phyloP scores from a whole-genome alignment of 805 yeast genomes.

The Lachancea mirantina region DNA sequence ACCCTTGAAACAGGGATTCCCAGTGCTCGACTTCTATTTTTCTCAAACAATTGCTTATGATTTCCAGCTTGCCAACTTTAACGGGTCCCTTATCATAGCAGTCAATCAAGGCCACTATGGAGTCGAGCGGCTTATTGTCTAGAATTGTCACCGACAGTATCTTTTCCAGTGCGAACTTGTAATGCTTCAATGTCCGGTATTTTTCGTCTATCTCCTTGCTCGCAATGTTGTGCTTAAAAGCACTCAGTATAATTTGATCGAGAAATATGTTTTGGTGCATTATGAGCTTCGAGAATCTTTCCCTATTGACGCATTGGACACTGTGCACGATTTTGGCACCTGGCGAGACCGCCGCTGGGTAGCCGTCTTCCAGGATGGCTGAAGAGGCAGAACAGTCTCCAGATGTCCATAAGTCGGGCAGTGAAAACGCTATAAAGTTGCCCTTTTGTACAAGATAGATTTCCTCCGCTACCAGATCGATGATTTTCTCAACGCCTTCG shows the following conservation, averaged over 20 bases:
- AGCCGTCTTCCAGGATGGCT: constrained; percentile 22
- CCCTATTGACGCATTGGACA: constrained; percentile 19
- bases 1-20: constrained; percentile 21
- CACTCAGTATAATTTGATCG: constrained; percentile 22
- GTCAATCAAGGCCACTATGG: constrained; percentile 21
- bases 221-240: constrained; percentile 11
- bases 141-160: constrained; percentile 24
- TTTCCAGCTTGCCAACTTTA: constrained; percentile 19
- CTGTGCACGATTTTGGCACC: constrained; percentile 27
- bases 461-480: constrained; percentile 22
- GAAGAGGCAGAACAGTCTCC: constrained; percentile 12
- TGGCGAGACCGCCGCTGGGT: constrained; percentile 24
- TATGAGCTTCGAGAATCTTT: constrained; percentile 15
- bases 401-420: constrained; percentile 23
- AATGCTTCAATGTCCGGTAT: constrained; percentile 23
- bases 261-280: constrained; percentile 25
- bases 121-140: constrained; percentile 17
- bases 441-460: constrained; percentile 19
- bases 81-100: constrained; percentile 12
- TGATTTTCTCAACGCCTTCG: constrained; percentile 22
- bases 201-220: constrained; percentile 18
- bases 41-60: constrained; percentile 30
- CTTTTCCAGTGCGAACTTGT: constrained; percentile 30
- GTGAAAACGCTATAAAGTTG: constrained; percentile 11
- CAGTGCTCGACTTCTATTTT: constrained; percentile 30